Evolutionary conservation across 495 filamentous ascomycete genomes (phyloP), one percentile per base, ranked within the genome.

Genomic region (Daldinia childiae): DNA sequence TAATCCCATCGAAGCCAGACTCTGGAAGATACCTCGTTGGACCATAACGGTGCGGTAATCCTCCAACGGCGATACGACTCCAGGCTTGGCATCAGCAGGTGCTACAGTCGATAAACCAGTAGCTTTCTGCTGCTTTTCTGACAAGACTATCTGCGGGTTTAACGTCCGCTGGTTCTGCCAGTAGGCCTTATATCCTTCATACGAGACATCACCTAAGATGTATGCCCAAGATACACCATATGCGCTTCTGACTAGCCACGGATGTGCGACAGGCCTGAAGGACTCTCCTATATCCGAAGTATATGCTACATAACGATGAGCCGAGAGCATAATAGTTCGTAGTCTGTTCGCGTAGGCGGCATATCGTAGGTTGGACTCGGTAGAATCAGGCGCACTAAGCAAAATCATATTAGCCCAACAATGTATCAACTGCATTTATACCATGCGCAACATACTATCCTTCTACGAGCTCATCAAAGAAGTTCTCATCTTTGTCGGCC

Each of bases 111-210:
- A 55, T 32, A 80, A 30, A 6, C 83, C 82, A 1, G 81, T 72
- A 8, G 73, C 63, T 55, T 79, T 75, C 71, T 80, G 76, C 63
- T 79, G 75, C 14, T 76, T 83, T 26, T 76, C 72, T 9, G 82
- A 80, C 8, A 85, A 74, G 56, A 80, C 74, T 8, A 84, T 14
- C 17, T 82, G 77, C 15, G 88, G 87, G 70, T 90, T 84, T 34
- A 85, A 72, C 14, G 78, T 76, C 1, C 81, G 84, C 75, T 94
- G 91, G 77, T 98, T 97, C 39, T 90, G 89, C 74, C 90, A 82
- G 76, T 97, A 98, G 12, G 94, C 90, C 77, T 97, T 98, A 84
- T 98, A 99, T 6, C 95, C 95, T 79, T 99, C 95, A 75, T 98
- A 89, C 59, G 87, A 84, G 59, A 98, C 94, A 74, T 99, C 95